Percentiles rank a stretch among this genome's conserved stretches.
These are phyloP conservation scores for Arabidopsis lyrata DNA, from an alignment of 441 rosid species.

Conservation along the genomic window DNA sequence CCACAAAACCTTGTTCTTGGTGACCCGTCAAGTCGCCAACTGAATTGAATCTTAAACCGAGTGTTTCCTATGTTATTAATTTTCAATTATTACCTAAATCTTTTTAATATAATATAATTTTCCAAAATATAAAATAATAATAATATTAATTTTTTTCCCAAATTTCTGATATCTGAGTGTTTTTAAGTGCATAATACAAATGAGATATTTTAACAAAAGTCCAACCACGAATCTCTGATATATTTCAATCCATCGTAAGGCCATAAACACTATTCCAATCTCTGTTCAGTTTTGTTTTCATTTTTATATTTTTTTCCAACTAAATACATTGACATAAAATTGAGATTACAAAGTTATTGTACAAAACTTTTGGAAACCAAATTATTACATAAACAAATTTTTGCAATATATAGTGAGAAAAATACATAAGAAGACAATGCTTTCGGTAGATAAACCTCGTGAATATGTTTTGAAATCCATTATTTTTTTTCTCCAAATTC, in stretches of 20 bases:
- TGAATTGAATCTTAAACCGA: constrained; percentile 6
- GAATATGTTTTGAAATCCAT: too few relatives aligned
- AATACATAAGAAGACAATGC: too few relatives aligned
- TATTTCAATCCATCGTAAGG: neutral
- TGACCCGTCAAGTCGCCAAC: constrained; percentile 23
- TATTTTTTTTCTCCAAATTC: too few relatives aligned
- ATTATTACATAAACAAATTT: too few relatives aligned
- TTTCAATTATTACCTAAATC: neutral
- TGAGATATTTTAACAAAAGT: neutral
- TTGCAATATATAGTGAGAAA: too few relatives aligned
- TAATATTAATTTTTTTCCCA: too few relatives aligned
- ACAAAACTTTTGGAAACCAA: too few relatives aligned
- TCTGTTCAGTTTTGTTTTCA: neutral
- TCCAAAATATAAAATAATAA: too few relatives aligned
- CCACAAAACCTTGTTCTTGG: constrained; percentile 2
- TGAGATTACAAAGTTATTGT: too few relatives aligned
- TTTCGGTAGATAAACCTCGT: too few relatives aligned
- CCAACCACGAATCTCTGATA: neutral
- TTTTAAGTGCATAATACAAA: neutral
- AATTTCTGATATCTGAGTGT: neutral
- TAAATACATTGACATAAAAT: too few relatives aligned
- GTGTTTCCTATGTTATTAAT: neutral
- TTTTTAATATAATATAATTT: neutral
- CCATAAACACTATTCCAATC: neutral
- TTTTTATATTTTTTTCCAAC: neutral